phyloP scores from a whole-genome alignment of 257 asterid genomes.

The Jacaranda copaia region DNA sequence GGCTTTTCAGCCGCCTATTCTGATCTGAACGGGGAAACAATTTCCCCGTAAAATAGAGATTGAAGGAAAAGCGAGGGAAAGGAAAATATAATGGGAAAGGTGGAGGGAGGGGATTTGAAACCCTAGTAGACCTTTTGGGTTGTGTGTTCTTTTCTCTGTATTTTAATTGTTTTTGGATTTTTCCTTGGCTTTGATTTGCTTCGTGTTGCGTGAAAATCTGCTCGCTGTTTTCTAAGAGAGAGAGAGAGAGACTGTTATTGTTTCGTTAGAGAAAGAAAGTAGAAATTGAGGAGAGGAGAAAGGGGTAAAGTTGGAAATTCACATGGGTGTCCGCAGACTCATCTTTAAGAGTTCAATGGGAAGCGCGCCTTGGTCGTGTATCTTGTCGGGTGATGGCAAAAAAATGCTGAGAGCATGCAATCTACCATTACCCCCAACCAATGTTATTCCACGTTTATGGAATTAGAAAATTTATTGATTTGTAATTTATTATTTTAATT shows the following conservation, averaged over 20 bases:
- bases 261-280: slow-evolving; percentile 27
- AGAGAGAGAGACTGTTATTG: slow-evolving; percentile 30
- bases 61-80: slow-evolving; percentile 46
- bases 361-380: slow-evolving; percentile 18
- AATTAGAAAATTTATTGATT: too few species aligned
- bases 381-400: neutral
- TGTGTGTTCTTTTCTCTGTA: slow-evolving; percentile 24
- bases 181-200: slow-evolving; percentile 32
- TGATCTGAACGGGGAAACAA: slow-evolving; percentile 41
- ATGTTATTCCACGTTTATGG: too few species aligned
- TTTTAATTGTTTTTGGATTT: slow-evolving; percentile 18
- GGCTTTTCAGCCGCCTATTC: slow-evolving; percentile 28
- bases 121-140: slow-evolving; percentile 46
- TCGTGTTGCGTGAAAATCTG: slow-evolving; percentile 42
- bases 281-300: slow-evolving; percentile 29
- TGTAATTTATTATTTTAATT: too few species aligned
- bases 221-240: slow-evolving; percentile 38
- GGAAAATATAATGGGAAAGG: slow-evolving; percentile 30
- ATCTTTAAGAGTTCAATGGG: neutral
- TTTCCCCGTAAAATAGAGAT: slow-evolving; percentile 36
- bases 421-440: neutral
- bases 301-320: slow-evolving; percentile 25
- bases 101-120: slow-evolving; percentile 52
- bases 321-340: slow-evolving; percentile 4
- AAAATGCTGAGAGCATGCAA: neutral